Percentiles rank a stretch among this genome's conserved stretches.
Conservation (phyloP, 2,329 filamentous ascomycete species). For the Ilyonectria sp. region DNA sequence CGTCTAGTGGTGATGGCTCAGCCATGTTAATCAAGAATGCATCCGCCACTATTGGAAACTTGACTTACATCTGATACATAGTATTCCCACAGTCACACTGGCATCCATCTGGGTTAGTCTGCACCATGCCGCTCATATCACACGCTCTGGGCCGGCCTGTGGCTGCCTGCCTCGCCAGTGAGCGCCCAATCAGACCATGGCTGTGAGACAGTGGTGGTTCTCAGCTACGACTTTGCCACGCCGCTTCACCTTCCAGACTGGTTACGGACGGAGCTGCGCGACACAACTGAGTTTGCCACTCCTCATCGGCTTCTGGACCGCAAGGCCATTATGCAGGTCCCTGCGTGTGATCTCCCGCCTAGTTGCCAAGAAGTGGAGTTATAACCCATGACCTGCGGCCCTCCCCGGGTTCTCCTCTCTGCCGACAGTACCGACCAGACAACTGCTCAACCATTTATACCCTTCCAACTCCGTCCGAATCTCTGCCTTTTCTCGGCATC, state of each 20-base stretch:
- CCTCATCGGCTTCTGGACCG: background rate
- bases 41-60: conserved; percentile 6
- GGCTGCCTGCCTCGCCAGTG: conserved; percentile 9
- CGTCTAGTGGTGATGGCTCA: conserved; percentile 4
- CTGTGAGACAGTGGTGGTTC: background rate
- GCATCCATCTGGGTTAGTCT: background rate
- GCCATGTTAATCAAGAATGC: conserved; percentile 11
- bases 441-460: background rate
- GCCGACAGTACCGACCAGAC: background rate
- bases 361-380: conserved; percentile 1
- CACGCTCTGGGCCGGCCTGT: background rate
- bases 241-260: background rate
- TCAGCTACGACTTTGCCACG: conserved; percentile 8
- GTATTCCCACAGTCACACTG: too few relatives aligned
- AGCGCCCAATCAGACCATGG: conserved; percentile 6
- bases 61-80: background rate
- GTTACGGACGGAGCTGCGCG: background rate
- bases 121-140: background rate
- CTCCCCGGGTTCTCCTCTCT: background rate
- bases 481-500: background rate
- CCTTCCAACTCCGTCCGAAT: conserved; percentile 2
- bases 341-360: background rate
- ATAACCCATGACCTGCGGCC: conserved; percentile 6
- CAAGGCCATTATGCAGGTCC: background rate
- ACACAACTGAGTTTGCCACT: background rate